A percentile compares a stretch with the other conserved stretches of the same genome.
phyloP scores from a whole-genome alignment of 148 eudicot genomes.

The Cornus kousa region DNA sequence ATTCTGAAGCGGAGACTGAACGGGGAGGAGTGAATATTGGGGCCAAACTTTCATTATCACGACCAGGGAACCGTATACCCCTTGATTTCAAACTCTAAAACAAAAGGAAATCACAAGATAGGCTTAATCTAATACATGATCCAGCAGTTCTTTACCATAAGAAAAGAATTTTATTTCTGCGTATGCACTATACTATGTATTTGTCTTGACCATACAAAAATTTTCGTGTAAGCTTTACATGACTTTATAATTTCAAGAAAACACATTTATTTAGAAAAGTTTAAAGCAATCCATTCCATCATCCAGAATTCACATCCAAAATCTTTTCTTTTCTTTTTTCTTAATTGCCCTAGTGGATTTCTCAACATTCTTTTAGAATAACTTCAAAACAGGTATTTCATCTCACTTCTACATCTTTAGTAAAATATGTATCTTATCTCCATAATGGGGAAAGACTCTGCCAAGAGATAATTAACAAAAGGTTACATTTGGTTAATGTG shows the following conservation, averaged over 20 bases:
- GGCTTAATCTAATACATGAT: neutral
- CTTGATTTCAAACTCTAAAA: conserved; percentile 85
- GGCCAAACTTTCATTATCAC: conserved; percentile 89
- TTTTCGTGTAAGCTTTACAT: neutral
- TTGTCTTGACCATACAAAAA: neutral
- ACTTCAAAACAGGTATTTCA: neutral
- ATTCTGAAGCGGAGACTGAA: conserved; percentile 64
- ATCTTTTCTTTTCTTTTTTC: neutral
- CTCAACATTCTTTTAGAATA: neutral
- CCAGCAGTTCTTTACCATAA: neutral
- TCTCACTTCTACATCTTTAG: neutral
- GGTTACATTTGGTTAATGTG: neutral
- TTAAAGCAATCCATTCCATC: neutral
- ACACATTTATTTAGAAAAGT: neutral
- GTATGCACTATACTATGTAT: neutral
- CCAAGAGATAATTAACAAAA: neutral
- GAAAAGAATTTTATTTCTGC: neutral
- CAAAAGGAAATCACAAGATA: neutral
- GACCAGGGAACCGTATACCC: conserved; percentile 94
- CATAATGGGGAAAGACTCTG: neutral
- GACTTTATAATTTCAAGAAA: neutral
- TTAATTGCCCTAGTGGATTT: neutral
- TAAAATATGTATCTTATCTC: neutral
- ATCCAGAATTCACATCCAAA: neutral
- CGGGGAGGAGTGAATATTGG: conserved; percentile 91